phyloP scores from a whole-genome alignment of 345 rosid species.

The Kandelia obovata region DNA sequence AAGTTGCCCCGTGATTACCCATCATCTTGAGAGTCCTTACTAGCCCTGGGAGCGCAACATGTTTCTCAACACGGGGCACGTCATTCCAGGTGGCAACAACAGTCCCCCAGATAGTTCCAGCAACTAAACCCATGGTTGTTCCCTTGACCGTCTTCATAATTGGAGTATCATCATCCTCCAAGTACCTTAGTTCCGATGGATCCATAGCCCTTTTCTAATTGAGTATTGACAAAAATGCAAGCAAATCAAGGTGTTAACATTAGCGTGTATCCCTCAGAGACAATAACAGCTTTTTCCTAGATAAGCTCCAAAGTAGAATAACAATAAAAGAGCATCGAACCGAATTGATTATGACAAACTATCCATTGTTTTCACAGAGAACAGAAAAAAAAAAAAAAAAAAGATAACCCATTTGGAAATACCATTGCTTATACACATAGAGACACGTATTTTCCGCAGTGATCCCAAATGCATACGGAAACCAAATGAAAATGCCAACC shows the following conservation, averaged over 20 bases:
- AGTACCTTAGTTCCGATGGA: conserved; percentile 76
- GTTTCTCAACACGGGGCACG: conserved; percentile 97
- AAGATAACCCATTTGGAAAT: no score
- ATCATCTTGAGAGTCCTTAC: conserved; percentile 87
- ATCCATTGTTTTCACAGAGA: no score
- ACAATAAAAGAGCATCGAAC: no score
- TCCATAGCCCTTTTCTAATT: conserved; percentile 45
- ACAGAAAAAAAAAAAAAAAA: no score
- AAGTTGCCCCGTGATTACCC: conserved; percentile 86
- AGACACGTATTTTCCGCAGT: no score
- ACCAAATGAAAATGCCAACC: no score
- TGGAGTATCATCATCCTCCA: conserved; percentile 77
- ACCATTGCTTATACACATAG: no score
- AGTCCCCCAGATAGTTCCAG: conserved; percentile 89
- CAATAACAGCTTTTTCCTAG: no score
- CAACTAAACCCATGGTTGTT: conserved; percentile 67
- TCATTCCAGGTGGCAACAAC: conserved; percentile 87
- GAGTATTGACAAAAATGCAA: conserved; percentile 6
- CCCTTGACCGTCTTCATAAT: conserved; percentile 81
- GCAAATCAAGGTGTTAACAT: neutral
- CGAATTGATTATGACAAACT: no score
- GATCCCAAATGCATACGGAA: no score
- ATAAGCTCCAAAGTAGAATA: no score
- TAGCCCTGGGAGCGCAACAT: conserved; percentile 87
- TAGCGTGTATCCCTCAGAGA: no score